Conservation (phyloP, 306 rosid genomes). For the Acacia crassicarpa region DNA sequence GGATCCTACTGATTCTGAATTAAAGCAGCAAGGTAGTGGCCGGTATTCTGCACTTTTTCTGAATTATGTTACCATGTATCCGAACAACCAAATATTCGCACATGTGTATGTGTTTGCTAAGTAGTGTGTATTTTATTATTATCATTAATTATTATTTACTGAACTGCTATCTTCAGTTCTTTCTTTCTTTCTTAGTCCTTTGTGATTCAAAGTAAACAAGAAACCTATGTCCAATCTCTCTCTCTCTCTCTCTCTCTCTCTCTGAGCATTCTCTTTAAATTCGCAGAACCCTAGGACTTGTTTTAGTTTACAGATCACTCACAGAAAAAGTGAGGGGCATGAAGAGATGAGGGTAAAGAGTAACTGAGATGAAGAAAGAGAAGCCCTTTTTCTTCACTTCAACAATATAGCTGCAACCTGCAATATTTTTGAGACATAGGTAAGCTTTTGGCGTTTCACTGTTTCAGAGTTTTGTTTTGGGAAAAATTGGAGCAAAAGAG, state of each 20-base stretch:
- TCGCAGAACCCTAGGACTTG: neutral
- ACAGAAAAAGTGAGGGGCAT: neutral
- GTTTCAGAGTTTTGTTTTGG: constrained; percentile 16
- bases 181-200: neutral
- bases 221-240: neutral
- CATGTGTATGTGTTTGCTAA: no score
- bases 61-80: no score
- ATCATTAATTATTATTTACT: neutral
- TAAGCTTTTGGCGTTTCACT: neutral
- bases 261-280: neutral
- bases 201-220: neutral
- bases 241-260: neutral
- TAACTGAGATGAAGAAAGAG: neutral
- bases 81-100: no score
- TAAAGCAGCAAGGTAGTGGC: neutral
- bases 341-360: constrained; percentile 4
- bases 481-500: neutral
- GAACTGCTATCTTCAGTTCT: neutral
- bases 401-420: neutral
- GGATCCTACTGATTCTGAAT: neutral
- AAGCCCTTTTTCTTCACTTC: neutral
- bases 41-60: neutral
- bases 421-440: neutral
- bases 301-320: neutral
- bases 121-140: neutral